These are phyloP conservation scores for Cucurbita pepo DNA, from an alignment of 306 rosid genomes.

Conservation along the genomic window DNA sequence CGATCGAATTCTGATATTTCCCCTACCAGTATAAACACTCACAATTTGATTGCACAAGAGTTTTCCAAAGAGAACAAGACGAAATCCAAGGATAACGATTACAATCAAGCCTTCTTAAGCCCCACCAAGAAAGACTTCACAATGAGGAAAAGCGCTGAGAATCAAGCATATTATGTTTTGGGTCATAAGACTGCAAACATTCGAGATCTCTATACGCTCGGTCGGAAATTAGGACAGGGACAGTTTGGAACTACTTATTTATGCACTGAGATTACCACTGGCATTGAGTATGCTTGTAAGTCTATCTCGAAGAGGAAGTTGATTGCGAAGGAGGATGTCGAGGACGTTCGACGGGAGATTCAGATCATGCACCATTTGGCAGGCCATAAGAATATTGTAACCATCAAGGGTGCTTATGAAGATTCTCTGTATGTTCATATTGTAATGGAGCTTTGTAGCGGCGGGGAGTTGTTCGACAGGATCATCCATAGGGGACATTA, in stretches of 20 bases:
- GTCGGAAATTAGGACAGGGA: conserved; percentile 62
- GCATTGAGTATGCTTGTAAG: conserved; percentile 52
- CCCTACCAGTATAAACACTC: conserved; percentile 29
- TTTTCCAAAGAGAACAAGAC: conserved; percentile 13
- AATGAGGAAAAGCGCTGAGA: conserved; percentile 44
- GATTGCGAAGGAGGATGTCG: conserved; percentile 55
- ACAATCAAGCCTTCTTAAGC: conserved; percentile 4
- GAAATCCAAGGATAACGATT: conserved; percentile 8
- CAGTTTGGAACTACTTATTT: conserved; percentile 62
- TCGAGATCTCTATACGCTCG: conserved; percentile 52
- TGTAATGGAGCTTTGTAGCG: conserved; percentile 66
- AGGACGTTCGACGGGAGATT: conserved; percentile 61
- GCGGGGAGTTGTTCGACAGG: conserved; percentile 68
- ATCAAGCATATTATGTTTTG: conserved; percentile 49
- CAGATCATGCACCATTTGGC: conserved; percentile 77
- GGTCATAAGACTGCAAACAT: conserved; percentile 61
- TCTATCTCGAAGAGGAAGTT: conserved; percentile 65
- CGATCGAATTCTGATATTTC: conserved; percentile 35
- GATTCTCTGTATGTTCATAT: conserved; percentile 58
- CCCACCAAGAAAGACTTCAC: conserved; percentile 21
- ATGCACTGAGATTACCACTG: conserved; percentile 38
- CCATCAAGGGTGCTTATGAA: conserved; percentile 68
- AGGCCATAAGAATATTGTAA: conserved; percentile 55
- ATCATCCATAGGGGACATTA: conserved; percentile 69
- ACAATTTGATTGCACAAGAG: conserved; percentile 21